Evolutionary conservation across 352 stramenopile genomes (phyloP), one percentile per base, ranked within the genome.

Genomic region (Pythium pyrilobum): DNA sequence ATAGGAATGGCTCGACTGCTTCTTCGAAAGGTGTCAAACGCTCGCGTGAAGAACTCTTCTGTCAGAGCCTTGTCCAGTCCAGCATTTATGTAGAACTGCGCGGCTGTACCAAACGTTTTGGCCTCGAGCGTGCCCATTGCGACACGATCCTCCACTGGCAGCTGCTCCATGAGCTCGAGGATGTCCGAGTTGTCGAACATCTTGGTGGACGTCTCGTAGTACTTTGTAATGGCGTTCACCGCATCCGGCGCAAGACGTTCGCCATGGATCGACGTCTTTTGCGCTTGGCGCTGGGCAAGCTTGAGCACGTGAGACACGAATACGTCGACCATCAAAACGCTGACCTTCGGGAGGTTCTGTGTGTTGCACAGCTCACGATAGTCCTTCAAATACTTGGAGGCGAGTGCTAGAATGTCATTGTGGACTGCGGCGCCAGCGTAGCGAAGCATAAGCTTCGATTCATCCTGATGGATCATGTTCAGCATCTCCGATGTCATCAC

Each of bases 101-200:
- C 66, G 12, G 82, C 78, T 28, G 65, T 74, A 0, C 62, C 77
- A 56, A 93, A 89, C 3, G 78, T 81, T 23, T 74, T 79, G 0
- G 78, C 82, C 42, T 93, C 80, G 3, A 90, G 64, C 24, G 74
- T 71, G 13, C 64, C 59, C 58, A 93, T 82, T 8, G 72, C 68
- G 1, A 81, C 66, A 45, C 74, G 67, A 37, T 89, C 74, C 2
- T 45, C 66, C 15, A 46, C 29, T 29, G 55, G 31, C 28, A 85
- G 56, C 38, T 42, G 78, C 42, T 87, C 71, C 55, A 88, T 74
- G 44, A 91, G 66, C 5, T 74, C 73, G 34, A 88, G 59, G 38
- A 93, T 81, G 46, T 93, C 82, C 16, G 72, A 57, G 40, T 90
- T 93, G 46, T 91, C 80, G 50, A 93, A 93, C 71, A 91, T 82